Conservation (phyloP, 2,329 filamentous ascomycete species). For the Aspergillus quadricinctus region DNA sequence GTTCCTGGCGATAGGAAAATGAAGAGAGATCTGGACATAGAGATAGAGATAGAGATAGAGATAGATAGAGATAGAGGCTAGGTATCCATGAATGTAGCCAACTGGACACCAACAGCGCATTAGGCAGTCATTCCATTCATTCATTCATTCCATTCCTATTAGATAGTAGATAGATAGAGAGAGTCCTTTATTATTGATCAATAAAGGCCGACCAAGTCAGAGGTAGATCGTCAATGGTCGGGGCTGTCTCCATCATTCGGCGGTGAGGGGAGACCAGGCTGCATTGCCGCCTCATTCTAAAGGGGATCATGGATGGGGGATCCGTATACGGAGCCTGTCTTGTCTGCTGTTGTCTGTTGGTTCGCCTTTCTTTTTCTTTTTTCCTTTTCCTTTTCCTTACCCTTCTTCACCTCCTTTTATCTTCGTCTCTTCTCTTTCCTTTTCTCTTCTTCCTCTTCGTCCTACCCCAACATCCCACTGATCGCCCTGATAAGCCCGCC, state of each 20-base stretch:
- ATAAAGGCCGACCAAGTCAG: background rate
- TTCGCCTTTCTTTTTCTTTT: constrained; percentile 9
- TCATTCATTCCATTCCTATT: background rate
- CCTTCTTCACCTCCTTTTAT: background rate
- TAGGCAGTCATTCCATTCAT: background rate
- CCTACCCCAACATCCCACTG: background rate
- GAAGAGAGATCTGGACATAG: too few species aligned
- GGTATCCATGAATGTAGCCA: background rate
- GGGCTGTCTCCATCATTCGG: constrained; percentile 4
- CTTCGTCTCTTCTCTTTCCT: constrained; percentile 5
- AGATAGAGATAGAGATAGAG: background rate
- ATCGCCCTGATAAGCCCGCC: background rate
- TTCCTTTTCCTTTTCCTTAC: constrained; percentile 1
- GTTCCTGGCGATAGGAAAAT: too few species aligned
- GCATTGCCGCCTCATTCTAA: constrained; percentile 19
- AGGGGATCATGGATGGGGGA: background rate
- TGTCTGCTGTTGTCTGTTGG: constrained; percentile 1
- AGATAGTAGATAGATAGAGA: too few species aligned
- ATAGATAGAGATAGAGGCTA: too few species aligned
- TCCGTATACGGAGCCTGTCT: too few species aligned
- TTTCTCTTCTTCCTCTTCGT: constrained; percentile 6
- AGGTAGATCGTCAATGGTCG: background rate
- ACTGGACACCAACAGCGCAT: background rate
- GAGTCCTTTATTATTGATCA: background rate
- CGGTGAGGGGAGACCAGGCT: constrained; percentile 12